Evolutionary conservation across 1,284 basidiomycete species (phyloP).

Genomic region (Ustanciosporium gigantosporum): DNA sequence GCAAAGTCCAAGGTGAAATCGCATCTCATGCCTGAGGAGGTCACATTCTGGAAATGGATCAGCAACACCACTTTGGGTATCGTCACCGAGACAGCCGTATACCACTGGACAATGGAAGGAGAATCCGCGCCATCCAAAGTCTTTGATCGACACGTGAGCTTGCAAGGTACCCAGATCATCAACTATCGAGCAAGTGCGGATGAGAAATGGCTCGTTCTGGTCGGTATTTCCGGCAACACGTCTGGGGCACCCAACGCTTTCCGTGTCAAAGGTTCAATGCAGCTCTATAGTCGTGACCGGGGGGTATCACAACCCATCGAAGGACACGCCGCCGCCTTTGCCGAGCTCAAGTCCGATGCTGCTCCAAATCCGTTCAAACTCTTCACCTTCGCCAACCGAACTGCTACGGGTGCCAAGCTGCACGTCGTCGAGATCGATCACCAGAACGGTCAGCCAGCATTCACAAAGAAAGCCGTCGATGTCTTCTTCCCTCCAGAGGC

Average conservation of each 20-base stretch:
- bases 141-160: constrained; percentile 94
- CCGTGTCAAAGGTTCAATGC: constrained; percentile 72
- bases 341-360: constrained; percentile 71
- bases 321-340: constrained; percentile 96
- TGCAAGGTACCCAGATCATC: constrained; percentile 94
- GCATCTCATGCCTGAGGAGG: constrained; percentile 86
- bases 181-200: constrained; percentile 92
- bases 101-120: constrained; percentile 82
- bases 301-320: constrained; percentile 99
- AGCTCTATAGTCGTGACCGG: constrained; percentile 85
- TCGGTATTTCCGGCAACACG: constrained; percentile 93
- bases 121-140: constrained; percentile 82
- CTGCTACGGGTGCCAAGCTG: constrained; percentile 95
- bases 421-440: constrained; percentile 99
- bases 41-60: constrained; percentile 99
- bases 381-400: constrained; percentile 93
- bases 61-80: constrained; percentile 87
- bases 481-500: constrained; percentile 99
- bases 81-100: constrained; percentile 91
- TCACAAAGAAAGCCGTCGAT: constrained; percentile 96
- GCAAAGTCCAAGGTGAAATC: constrained; percentile 96
- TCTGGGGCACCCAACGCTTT: constrained; percentile 69
- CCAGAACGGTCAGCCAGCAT: constrained; percentile 88
- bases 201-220: constrained; percentile 95
- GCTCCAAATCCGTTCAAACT: constrained; percentile 68